Evolutionary conservation across 129 eudicot genomes (phyloP).

Genomic region (Flaveria bidentis): DNA sequence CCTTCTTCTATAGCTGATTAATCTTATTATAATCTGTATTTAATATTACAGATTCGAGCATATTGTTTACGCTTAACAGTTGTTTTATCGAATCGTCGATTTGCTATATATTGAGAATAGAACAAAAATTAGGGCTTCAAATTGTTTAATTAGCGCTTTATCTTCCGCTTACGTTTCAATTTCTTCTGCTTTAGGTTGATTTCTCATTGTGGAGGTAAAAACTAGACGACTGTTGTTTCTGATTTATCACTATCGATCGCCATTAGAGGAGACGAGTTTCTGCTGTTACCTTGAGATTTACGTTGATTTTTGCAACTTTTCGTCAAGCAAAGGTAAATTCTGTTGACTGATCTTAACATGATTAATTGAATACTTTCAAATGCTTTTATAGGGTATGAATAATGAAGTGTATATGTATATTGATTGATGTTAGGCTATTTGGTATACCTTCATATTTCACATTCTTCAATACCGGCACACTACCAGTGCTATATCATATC

Average conservation of each 20-base stretch:
- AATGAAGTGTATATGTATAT: too few relatives aligned
- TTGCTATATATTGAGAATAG: conserved; percentile 2
- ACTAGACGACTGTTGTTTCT: background rate
- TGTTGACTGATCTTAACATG: conserved; percentile 13
- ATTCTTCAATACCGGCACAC: too few relatives aligned
- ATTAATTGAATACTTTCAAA: too few relatives aligned
- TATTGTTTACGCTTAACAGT: background rate
- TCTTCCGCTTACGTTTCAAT: conserved; percentile 2
- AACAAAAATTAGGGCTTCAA: conserved; percentile 19
- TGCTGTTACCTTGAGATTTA: conserved; percentile 33
- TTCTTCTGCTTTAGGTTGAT: background rate
- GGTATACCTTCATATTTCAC: too few relatives aligned
- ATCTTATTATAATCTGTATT: conserved; percentile 15
- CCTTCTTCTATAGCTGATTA: background rate
- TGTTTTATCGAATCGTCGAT: conserved; percentile 2
- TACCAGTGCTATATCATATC: too few relatives aligned
- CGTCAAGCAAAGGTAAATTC: conserved; percentile 32
- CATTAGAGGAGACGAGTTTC: conserved; percentile 20
- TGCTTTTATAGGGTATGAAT: too few relatives aligned
- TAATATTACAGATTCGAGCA: background rate
- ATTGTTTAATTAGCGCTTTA: background rate
- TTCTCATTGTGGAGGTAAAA: background rate
- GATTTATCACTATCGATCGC: conserved; percentile 23
- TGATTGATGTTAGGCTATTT: too few relatives aligned
- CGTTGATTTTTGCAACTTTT: conserved; percentile 19